Base-by-base conservation (phyloP, 345 rosid genomes). In the Pugionium dolabratum region DNA sequence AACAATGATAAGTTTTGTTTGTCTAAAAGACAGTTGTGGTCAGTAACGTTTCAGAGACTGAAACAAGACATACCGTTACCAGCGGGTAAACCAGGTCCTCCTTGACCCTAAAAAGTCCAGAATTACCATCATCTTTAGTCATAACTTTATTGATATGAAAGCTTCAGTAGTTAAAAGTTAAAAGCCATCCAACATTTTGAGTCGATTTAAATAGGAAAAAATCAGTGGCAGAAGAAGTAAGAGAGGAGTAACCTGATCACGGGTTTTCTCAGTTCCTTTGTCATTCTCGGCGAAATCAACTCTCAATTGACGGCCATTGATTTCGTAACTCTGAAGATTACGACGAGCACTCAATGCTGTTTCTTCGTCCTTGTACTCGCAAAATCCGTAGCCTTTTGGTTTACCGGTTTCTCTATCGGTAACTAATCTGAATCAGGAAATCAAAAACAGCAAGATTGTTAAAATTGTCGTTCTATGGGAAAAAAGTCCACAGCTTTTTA, bases 271-370 rank as follows among this genome's bases (percentile, higher is more conserved):
- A 57, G 85, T 73, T 46, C 90, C 90, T 82, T 90, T 94, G 74
- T 94, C 97, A 82, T 94, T 94, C 82, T 94, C 99, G 25, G 99
- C 97, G 72, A 94, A 94, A 88, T 90, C 97, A 66, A 94, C 97
- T 66, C 99, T 90, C 58, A 94, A 71, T 18, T 94, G 97, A 77
- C 99, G 79, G 9, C 99, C 99, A 79, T 94, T 90, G 64, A 94
- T 88, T 75, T 84, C 89, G 41, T 88, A 90, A 65, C 96, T 93
- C 78, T 88, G 95, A 48, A 94, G 99, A 82, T 94, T 94, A 70
- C 99, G 96, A 36, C 96, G 96, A 68, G 99, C 99, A 75, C 99
- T 94, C 71, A 90, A 65, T 3, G 99, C 99, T 1, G 99, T 94
- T 72, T 94, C 97, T 78, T 90, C 97, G 78, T 94, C 99, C 72